Evolutionary conservation across 768 basidiomycete genomes (phyloP).

Genomic region (Pleurotus sapidus): DNA sequence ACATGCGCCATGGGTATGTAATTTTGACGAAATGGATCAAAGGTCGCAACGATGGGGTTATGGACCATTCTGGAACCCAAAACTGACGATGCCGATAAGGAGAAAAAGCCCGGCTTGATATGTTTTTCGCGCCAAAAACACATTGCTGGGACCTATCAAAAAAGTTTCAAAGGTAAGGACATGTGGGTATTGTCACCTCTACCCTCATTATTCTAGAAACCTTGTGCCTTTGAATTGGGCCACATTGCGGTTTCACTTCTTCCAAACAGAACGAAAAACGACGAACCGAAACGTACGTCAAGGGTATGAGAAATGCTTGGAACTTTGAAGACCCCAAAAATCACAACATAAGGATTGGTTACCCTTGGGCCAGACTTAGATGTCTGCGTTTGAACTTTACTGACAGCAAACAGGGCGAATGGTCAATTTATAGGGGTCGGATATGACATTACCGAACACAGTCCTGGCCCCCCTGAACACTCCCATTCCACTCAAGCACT

Average conservation of each 20-base stretch:
- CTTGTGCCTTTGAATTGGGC: not conserved
- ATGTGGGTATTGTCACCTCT: not conserved
- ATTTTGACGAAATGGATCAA: not conserved
- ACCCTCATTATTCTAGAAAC: conserved; percentile 4
- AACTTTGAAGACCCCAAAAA: not conserved
- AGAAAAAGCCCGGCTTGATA: not conserved
- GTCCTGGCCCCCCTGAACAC: too few species aligned
- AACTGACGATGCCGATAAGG: not conserved
- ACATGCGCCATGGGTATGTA: not conserved
- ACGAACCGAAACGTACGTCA: not conserved
- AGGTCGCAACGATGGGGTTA: not conserved
- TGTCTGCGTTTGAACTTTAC: not conserved
- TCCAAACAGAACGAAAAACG: conserved; percentile 1
- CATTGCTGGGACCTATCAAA: not conserved
- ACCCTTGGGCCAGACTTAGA: not conserved
- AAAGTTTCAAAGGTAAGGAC: conserved; percentile 1
- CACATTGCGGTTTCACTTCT: not conserved
- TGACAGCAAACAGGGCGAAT: too few species aligned
- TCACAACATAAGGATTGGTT: not conserved
- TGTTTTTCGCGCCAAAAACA: not conserved
- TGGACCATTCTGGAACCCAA: not conserved
- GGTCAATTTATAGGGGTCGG: not conserved
- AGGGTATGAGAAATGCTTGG: conserved; percentile 7
- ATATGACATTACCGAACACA: not conserved
- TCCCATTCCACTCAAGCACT: not conserved